phyloP scores from a whole-genome alignment of 169 alveolate species.

The Plasmodium malariae region DNA sequence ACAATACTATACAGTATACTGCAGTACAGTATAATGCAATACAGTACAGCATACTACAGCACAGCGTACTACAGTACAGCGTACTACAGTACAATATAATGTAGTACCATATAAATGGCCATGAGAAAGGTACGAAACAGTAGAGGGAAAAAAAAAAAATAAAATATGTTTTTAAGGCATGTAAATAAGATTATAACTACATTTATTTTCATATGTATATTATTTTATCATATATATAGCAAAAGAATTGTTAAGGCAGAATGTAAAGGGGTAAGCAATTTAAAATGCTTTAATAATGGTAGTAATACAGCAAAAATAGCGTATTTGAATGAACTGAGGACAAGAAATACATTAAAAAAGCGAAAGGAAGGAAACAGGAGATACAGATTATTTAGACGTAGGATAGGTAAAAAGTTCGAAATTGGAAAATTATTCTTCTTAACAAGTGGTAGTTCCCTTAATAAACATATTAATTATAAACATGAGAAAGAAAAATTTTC shows the following conservation, averaged over 20 bases:
- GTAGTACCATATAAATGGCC: not conserved
- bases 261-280: not conserved
- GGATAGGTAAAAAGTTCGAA: too few species aligned
- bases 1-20: too few species aligned
- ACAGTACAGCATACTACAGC: too few species aligned
- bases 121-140: not conserved
- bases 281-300: not conserved
- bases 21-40: too few species aligned
- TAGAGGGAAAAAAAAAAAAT: not conserved
- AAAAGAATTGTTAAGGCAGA: slow-evolving; percentile 2
- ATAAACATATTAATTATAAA: not conserved
- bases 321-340: not conserved
- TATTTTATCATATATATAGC: slow-evolving; percentile 4
- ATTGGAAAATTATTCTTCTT: slow-evolving; percentile 1
- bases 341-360: not conserved
- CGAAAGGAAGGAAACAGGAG: not conserved
- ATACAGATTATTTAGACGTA: not conserved
- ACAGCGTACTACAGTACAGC: too few species aligned
- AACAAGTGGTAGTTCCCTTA: not conserved
- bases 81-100: too few species aligned
- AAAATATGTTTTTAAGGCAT: slow-evolving; percentile 65
- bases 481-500: slow-evolving; percentile 1
- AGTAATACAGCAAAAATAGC: not conserved
- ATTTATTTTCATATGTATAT: slow-evolving; percentile 34
- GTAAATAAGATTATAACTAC: slow-evolving; percentile 24